Percentiles rank a stretch among this genome's conserved stretches.
These are phyloP conservation scores for Aspergillus quadrilineatus DNA, from an alignment of 2,329 filamentous ascomycete genomes.

Conservation along the genomic window DNA sequence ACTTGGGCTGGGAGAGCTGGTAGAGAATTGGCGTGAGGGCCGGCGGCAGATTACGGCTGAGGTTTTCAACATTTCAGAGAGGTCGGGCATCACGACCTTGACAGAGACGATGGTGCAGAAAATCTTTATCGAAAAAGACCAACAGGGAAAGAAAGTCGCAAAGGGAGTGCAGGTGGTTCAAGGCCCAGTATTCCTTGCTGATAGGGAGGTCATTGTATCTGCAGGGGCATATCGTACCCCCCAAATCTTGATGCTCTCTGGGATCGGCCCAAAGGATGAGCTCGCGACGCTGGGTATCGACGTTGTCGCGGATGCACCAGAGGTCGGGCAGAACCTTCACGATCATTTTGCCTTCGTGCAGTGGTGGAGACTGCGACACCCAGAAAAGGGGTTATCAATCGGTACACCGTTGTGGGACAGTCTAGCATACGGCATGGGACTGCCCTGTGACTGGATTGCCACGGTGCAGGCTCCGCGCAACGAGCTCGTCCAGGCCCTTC, in stretches of 20 bases:
- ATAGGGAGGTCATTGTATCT: too few relatives aligned
- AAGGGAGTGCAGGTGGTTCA: conserved; percentile 24
- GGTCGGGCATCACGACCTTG: conserved; percentile 9
- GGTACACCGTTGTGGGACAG: conserved; percentile 7
- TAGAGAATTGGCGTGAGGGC: conserved; percentile 30
- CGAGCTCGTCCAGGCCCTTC: conserved; percentile 2
- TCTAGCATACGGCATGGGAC: conserved; percentile 39
- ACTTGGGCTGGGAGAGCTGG: conserved; percentile 29
- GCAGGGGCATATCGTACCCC: too few relatives aligned
- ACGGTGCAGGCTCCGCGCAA: conserved; percentile 6
- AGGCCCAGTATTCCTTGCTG: too few relatives aligned
- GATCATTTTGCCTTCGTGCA: too few relatives aligned
- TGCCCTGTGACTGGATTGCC: conserved; percentile 41
- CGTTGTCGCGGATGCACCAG: too few relatives aligned
- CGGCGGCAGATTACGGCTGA: conserved; percentile 29
- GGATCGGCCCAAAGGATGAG: too few relatives aligned
- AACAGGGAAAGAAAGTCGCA: conserved; percentile 18
- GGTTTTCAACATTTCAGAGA: conserved; percentile 23
- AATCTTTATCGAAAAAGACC: conserved; percentile 2
- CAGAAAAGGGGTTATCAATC: too few relatives aligned
- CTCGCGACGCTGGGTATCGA: too few relatives aligned
- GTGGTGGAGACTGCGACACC: too few relatives aligned
- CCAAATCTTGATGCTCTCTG: too few relatives aligned
- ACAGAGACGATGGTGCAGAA: conserved; percentile 25
- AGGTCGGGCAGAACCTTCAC: too few relatives aligned